A percentile compares a stretch with the other conserved stretches of the same genome.
Conservation (phyloP, 768 basidiomycete species). For the Gloeophyllum trabeum region DNA sequence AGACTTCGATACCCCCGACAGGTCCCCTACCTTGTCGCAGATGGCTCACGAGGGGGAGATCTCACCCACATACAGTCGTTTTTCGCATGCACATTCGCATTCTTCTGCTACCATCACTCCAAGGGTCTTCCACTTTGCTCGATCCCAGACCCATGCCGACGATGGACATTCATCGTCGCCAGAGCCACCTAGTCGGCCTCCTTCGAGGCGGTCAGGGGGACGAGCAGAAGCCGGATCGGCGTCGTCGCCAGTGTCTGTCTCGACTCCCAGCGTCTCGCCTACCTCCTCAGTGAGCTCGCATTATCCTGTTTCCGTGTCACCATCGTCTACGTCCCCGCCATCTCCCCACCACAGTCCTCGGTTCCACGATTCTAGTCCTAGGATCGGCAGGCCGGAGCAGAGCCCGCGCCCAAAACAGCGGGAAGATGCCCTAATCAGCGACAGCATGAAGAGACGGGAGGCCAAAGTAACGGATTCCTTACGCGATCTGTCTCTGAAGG, state of each 20-base stretch:
- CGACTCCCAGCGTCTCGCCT: constrained; percentile 8
- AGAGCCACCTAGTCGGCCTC: constrained; percentile 5
- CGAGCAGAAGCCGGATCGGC: constrained; percentile 3
- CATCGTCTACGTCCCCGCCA: constrained; percentile 19
- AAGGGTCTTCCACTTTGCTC: constrained; percentile 3
- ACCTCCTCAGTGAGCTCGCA: constrained; percentile 34
- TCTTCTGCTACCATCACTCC: constrained; percentile 36
- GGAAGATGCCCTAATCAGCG: too few species aligned
- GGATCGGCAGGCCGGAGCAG: too few species aligned
- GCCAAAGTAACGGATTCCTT: too few species aligned
- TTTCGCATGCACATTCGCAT: constrained; percentile 35
- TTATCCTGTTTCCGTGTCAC: constrained; percentile 13
- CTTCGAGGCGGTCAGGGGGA: constrained; percentile 4
- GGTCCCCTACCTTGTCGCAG: too few species aligned
- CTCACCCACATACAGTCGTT: constrained; percentile 6
- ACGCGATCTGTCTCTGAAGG: too few species aligned
- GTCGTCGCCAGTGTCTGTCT: constrained; percentile 16
- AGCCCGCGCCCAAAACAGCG: too few species aligned
- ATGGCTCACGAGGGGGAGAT: too few species aligned
- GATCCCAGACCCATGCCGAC: neutral
- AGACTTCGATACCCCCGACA: too few species aligned
- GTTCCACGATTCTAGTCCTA: neutral
- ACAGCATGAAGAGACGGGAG: too few species aligned
- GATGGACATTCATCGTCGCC: constrained; percentile 1
- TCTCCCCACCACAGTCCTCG: constrained; percentile 10